Evolutionary conservation across 306 rosid genomes (phyloP).

Genomic region (Inga laurina): DNA sequence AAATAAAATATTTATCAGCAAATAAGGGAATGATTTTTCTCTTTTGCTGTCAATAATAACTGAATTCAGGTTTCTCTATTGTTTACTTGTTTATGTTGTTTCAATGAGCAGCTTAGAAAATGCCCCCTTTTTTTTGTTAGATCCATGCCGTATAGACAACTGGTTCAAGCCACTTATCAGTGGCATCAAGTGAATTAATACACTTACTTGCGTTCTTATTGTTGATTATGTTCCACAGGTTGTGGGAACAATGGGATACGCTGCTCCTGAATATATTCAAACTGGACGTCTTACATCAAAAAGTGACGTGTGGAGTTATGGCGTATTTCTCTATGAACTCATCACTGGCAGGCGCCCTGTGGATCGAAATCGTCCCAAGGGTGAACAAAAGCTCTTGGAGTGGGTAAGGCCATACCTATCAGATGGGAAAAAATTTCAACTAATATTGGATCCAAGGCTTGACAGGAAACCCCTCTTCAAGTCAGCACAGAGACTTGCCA

Average conservation of each 20-base stretch:
- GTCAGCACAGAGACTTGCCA: constrained; percentile 73
- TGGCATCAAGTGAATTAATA: constrained; percentile 19
- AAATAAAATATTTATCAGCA: not conserved
- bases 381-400: constrained; percentile 91
- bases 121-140: not conserved
- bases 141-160: not conserved
- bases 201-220: constrained; percentile 24
- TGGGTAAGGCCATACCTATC: constrained; percentile 91
- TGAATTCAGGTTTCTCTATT: not conserved
- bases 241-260: constrained; percentile 97
- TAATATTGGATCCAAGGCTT: constrained; percentile 88
- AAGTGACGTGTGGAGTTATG: constrained; percentile 94
- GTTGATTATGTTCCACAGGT: constrained; percentile 55
- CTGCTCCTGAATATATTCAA: constrained; percentile 94
- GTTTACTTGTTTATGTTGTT: constrained; percentile 1
- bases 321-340: constrained; percentile 94
- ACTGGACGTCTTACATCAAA: constrained; percentile 89
- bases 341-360: constrained; percentile 92
- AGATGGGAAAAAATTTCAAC: constrained; percentile 70
- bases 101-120: constrained; percentile 18
- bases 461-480: constrained; percentile 67
- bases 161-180: constrained; percentile 3
- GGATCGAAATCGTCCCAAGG: constrained; percentile 86
- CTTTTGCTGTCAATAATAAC: constrained; percentile 7
- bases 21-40: not conserved